These are phyloP conservation scores for Botrytis fabae DNA, from an alignment of 2,329 filamentous ascomycete genomes.

Conservation along the genomic window DNA sequence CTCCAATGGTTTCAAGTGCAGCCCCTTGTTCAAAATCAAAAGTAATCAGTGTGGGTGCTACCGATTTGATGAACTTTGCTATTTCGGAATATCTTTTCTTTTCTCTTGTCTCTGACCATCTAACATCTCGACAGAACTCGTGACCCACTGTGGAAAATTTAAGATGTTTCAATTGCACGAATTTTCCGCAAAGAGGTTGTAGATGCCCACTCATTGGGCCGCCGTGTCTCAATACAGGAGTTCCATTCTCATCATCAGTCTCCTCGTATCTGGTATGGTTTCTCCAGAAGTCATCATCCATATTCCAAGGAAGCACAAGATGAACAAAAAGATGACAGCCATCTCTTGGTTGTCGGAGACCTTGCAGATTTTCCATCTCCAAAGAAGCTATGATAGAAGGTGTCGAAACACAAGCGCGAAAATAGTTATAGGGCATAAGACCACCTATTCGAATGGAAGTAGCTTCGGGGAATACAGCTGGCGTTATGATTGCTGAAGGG, in stretches of 20 bases:
- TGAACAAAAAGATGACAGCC: neutral
- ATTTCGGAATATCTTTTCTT: neutral
- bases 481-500: neutral
- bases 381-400: neutral
- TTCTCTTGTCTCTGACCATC: neutral
- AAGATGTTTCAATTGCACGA: neutral
- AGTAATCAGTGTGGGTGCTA: neutral
- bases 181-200: neutral
- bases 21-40: neutral
- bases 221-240: neutral
- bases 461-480: neutral
- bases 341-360: neutral
- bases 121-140: neutral
- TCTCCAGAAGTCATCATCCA: neutral
- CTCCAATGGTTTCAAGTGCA: neutral
- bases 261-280: neutral
- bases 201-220: neutral
- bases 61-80: neutral
- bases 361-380: neutral
- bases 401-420: neutral
- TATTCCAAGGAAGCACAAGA: accelerated
- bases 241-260: neutral
- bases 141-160: neutral
- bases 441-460: neutral
- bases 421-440: neutral